phyloP scores from a whole-genome alignment of 2,329 filamentous ascomycete genomes.

The Venturia aucupariae region DNA sequence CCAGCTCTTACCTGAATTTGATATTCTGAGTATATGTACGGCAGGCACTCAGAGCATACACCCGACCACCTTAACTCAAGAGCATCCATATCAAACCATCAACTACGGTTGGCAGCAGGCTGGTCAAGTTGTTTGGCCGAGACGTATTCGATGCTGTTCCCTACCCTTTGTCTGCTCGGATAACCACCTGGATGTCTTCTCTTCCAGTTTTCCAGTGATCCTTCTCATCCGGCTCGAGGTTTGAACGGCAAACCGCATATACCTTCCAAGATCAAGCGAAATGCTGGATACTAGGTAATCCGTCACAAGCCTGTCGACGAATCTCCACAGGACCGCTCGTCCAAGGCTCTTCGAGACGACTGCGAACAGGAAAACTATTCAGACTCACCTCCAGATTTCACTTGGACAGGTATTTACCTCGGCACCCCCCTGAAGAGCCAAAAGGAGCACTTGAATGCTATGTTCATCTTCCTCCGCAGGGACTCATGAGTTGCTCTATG shows the following conservation, averaged over 20 bases:
- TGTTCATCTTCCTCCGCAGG: too few relatives aligned
- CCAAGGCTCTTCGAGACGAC: not conserved
- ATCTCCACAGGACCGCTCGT: not conserved
- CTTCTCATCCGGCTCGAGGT: not conserved
- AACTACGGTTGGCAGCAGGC: not conserved
- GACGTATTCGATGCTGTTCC: not conserved
- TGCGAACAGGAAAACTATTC: too few relatives aligned
- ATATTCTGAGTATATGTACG: not conserved
- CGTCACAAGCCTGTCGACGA: not conserved
- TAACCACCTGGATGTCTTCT: not conserved
- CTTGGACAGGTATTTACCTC: too few relatives aligned
- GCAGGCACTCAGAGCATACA: slow-evolving; percentile 1
- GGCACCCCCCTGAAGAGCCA: too few relatives aligned
- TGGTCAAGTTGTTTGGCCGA: not conserved
- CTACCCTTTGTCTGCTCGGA: not conserved
- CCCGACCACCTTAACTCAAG: not conserved
- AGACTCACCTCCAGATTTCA: too few relatives aligned
- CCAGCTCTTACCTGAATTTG: not conserved
- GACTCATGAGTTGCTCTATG: too few relatives aligned
- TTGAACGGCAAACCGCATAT: not conserved
- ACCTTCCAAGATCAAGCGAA: not conserved
- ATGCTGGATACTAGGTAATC: not conserved
- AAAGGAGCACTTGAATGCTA: too few relatives aligned
- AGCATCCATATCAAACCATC: not conserved
- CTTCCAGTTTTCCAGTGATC: not conserved